Base-by-base conservation (phyloP, 148 eudicot genomes). In the Silene conica region DNA sequence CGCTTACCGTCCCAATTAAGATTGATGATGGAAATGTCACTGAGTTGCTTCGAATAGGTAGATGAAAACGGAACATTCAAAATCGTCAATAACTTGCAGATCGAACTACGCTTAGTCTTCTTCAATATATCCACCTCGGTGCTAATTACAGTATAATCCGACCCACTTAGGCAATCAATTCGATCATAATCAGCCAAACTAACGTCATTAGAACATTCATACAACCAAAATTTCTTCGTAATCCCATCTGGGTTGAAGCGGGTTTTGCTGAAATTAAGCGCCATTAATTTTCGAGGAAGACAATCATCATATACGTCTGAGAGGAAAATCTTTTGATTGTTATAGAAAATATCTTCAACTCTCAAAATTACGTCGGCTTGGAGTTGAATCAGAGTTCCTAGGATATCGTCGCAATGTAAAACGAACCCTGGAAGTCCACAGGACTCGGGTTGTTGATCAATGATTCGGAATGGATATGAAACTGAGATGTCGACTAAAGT, bases 1-100 rank as follows among this genome's bases (percentile, higher is more conserved):
- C 2, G 8, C 52, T 48, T 60, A 50, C 71, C 65, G 16, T 56
- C 63, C 81, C 81, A 78, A 20, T 60, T 57, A 48, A 78, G 81
- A 21, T 28, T 4, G 55, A 78, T 67, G 13, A 45, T 46, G 11
- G 77, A 59, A 64, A 55, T 4, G 8, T 8, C 22, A 55, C 60
- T 45, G 19, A 78, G 58, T 6, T 59, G 12, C 21, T 0, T 13
- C 7, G 12, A 8, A 15, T 2, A 7, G 2, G 54, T 48, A 0
- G 11, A 65, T 0, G 34, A 26, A 1, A 0, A 10, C 8, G 80
- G 77, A 58, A 70, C 70, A 8, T 6, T 67, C 16, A 78, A 11
- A 60, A 38, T 67, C 73, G 18, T 68, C 56, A 78, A 0, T 3
- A 67, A 60, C 62, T 20, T 28, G 77, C 81, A 78, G n/a, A 48